Percentiles rank a stretch among this genome's conserved stretches.
These are phyloP conservation scores for Colletotrichum gloeosporioides DNA, from an alignment of 2,329 filamentous ascomycete genomes.

Conservation along the genomic window DNA sequence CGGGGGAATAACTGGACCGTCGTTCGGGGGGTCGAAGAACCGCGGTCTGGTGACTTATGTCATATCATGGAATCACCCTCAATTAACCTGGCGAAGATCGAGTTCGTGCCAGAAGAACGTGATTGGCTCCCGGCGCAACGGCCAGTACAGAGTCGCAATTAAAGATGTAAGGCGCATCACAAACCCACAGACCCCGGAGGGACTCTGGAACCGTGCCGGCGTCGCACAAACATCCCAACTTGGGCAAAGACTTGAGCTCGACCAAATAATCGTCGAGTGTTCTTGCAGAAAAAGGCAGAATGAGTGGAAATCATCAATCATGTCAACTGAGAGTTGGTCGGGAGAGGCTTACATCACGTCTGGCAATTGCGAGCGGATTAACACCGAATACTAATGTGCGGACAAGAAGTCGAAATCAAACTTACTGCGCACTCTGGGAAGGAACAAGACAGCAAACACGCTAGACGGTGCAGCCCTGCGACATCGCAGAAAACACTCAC, in stretches of 20 bases:
- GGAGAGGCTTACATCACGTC: background rate
- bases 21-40: background rate
- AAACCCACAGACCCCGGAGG: constrained; percentile 16
- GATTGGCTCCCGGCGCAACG: background rate
- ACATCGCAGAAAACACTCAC: background rate
- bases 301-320: background rate
- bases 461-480: background rate
- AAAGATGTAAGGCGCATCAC: background rate
- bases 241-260: background rate
- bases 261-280: background rate
- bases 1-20: background rate
- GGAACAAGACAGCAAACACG: background rate
- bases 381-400: background rate
- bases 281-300: background rate
- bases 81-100: background rate
- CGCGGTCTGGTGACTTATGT: background rate
- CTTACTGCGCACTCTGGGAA: background rate
- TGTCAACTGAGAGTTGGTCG: background rate
- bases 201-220: constrained; percentile 16
- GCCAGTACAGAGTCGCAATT: background rate
- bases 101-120: background rate
- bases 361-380: background rate
- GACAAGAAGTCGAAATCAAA: background rate
- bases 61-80: background rate
- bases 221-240: constrained; percentile 20